A percentile compares a stretch with the other conserved stretches of the same genome.
Evolutionary conservation across 768 basidiomycete genomes (phyloP).

Genomic region (Tricholoma sp.): DNA sequence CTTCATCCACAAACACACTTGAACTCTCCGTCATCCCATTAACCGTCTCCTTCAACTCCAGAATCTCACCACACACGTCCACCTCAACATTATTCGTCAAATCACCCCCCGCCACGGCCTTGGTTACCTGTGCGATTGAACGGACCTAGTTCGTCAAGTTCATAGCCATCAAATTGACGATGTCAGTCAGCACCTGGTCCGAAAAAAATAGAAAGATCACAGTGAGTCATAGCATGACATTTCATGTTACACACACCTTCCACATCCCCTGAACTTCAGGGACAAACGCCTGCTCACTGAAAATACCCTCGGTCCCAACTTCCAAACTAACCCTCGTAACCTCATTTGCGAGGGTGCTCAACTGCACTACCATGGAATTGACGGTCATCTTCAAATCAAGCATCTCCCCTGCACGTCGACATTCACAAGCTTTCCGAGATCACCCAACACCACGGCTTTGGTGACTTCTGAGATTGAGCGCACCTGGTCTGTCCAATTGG

Average conservation of each 20-base stretch:
- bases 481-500: constrained; percentile 79
- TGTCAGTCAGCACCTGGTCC: constrained; percentile 55
- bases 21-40: constrained; percentile 92
- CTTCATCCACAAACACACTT: constrained; percentile 30
- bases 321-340: constrained; percentile 42
- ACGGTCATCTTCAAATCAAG: constrained; percentile 81
- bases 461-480: constrained; percentile 90
- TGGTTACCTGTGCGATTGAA: constrained; percentile 82
- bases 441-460: constrained; percentile 81
- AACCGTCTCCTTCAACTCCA: constrained; percentile 86
- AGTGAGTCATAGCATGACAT: not conserved
- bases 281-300: too few species aligned
- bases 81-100: constrained; percentile 39
- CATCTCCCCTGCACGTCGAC: constrained; percentile 96
- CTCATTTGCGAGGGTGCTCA: constrained; percentile 70
- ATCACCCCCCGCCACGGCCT: constrained; percentile 91
- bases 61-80: constrained; percentile 84
- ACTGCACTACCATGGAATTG: constrained; percentile 81
- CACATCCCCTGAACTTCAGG: constrained; percentile 67
- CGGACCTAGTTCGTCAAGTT: constrained; percentile 90
- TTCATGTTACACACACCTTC: constrained; percentile 56
- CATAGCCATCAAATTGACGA: constrained; percentile 87
- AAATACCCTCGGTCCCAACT: too few species aligned
- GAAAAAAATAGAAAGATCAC: too few species aligned
- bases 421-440: constrained; percentile 76